Evolutionary conservation across 2,329 filamentous ascomycete species (phyloP), one percentile per base, ranked within the genome.

Genomic region (Trichophyton rubrum): DNA sequence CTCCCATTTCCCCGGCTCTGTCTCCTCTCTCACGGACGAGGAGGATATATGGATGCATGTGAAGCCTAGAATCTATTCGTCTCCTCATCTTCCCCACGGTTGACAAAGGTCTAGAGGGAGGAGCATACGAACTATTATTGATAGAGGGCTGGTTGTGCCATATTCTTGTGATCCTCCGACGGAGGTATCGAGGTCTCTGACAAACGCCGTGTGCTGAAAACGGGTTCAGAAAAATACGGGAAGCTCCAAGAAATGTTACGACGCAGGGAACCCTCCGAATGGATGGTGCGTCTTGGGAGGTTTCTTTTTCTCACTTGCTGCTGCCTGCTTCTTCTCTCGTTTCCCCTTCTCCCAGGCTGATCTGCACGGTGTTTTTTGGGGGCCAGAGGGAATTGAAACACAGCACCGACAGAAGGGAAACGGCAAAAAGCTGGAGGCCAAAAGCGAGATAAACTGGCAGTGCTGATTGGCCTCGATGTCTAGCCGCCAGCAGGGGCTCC

Each of bases 361-460:
- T 55, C 51, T 55, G 51, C 51, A 55, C 2, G 9, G 33, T 38
- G 9, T 35, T 55, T 55, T 43, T 51, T 55, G 51, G 51, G 51
- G 51, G 51, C 51, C 51, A 55, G 51, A 55, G 51, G 30, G 27
- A 55, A 55, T 55, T 55, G 27, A 55, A 35, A 55, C 51, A 55
- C 27, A 55, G 51, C n/a, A 33, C 24, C 51, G 51, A 55, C 51
- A 17, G 51, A 55, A 55, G 51, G 51, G 51, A 55, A 55, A 55
- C 38, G 51, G 27, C 51, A 9, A 55, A 55, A 35, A 55, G 24
- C 8, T 15, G 22, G 6, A 55, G 27, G 27, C 11, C 17, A 13
- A 17, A 55, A 33, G 27, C 5, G 51, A 35, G n/a, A 51, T 22
- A 13, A 30, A 51, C 45, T 51, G 17, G 7, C 22, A 8, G 22